These are phyloP conservation scores for Austroboletus novae-zelandiae DNA, from an alignment of 1,284 basidiomycete genomes.

Conservation along the genomic window DNA sequence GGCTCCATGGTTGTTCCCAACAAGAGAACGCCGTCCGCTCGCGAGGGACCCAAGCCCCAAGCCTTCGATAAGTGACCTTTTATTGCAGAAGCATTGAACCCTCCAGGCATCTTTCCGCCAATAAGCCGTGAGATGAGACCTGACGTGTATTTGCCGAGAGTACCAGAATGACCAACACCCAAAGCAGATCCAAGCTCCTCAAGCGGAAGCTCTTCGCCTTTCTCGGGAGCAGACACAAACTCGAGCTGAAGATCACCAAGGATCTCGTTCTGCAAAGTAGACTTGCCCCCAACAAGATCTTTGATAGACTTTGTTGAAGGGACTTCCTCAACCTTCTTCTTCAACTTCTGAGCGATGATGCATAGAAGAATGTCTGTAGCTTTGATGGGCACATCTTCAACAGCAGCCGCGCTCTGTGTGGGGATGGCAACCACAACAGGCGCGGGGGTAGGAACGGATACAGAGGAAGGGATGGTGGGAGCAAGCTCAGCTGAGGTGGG, in stretches of 20 bases:
- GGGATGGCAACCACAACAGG: conserved; percentile 46
- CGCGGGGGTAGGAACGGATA: conserved; percentile 43
- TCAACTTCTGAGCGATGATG: conserved; percentile 97
- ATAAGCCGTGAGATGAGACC: conserved; percentile 90
- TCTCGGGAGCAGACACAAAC: conserved; percentile 91
- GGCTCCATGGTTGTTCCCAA: conserved; percentile 92
- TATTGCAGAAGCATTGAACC: conserved; percentile 95
- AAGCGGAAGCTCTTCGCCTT: conserved; percentile 94
- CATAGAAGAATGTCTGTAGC: conserved; percentile 86
- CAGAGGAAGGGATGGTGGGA: conserved; percentile 42
- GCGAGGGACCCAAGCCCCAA: conserved; percentile 90
- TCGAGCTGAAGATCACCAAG: conserved; percentile 91
- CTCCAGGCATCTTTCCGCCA: conserved; percentile 97
- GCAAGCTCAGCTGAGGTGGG: conserved; percentile 43
- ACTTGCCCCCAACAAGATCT: conserved; percentile 97
- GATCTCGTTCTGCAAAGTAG: conserved; percentile 96
- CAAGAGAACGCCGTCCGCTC: conserved; percentile 89
- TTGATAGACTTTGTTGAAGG: conserved; percentile 96
- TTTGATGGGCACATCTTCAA: conserved; percentile 91
- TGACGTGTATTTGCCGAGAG: conserved; percentile 95
- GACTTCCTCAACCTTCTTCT: conserved; percentile 90
- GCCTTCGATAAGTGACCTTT: conserved; percentile 86
- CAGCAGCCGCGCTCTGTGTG: conserved; percentile 64
- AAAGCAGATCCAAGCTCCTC: conserved; percentile 93
- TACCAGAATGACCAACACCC: conserved; percentile 76